A percentile compares a stretch with the other conserved stretches of the same genome.
Evolutionary conservation across 176 grass and related monocot species (phyloP).

Genomic region (Juncus effusus): DNA sequence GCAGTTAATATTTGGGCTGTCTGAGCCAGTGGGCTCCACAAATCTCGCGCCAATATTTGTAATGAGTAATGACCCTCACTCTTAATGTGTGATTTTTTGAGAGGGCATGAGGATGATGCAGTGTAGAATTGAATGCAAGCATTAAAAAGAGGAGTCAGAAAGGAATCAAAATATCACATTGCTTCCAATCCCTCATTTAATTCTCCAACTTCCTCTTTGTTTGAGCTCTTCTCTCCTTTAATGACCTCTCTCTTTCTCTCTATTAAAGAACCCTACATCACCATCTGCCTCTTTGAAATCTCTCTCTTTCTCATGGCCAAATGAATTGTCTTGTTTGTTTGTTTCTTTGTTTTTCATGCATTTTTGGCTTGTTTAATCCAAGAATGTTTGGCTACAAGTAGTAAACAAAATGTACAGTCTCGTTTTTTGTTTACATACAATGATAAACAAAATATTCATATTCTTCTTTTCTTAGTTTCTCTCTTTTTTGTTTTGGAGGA

Average conservation of each 20-base stretch:
- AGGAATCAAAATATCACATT: slow-evolving; percentile 32
- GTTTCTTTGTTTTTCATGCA: too few species aligned
- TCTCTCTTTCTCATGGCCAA: slow-evolving; percentile 8
- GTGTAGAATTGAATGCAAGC: slow-evolving; percentile 21
- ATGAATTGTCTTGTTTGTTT: not conserved
- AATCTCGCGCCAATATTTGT: slow-evolving; percentile 24
- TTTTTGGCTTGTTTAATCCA: not conserved
- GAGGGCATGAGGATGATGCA: not conserved
- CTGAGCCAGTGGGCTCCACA: not conserved
- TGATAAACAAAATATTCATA: too few species aligned
- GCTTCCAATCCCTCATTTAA: slow-evolving; percentile 41
- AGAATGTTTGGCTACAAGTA: slow-evolving; percentile 1
- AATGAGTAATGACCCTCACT: not conserved
- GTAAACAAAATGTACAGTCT: not conserved
- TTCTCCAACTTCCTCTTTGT: slow-evolving; percentile 60
- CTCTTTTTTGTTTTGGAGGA: not conserved
- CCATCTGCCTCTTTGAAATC: slow-evolving; percentile 16
- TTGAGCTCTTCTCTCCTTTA: slow-evolving; percentile 50
- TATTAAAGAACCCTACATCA: slow-evolving; percentile 36
- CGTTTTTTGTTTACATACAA: not conserved
- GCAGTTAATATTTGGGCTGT: slow-evolving; percentile 19
- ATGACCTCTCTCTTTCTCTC: slow-evolving; percentile 3
- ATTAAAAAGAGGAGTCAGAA: slow-evolving; percentile 29
- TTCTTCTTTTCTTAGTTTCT: not conserved
- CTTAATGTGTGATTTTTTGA: not conserved